phyloP scores from a whole-genome alignment of 1,139 yeast genomes.

The Blastobotrys buckinghamii region DNA sequence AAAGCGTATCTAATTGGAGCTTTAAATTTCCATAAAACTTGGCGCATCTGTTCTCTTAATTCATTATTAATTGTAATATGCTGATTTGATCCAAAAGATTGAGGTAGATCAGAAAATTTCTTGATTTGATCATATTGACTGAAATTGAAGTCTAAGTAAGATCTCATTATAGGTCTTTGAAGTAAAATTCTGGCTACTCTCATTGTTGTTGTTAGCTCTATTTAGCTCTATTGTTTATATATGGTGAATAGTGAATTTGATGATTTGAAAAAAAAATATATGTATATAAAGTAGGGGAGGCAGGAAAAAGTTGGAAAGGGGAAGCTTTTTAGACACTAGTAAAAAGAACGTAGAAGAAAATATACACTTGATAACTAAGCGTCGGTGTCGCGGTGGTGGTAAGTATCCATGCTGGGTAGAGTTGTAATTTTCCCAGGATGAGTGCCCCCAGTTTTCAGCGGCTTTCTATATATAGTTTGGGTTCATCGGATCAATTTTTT shows the following conservation, averaged over 20 bases:
- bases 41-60: constrained; percentile 43
- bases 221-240: not conserved
- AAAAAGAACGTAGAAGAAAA: too few species aligned
- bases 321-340: too few species aligned
- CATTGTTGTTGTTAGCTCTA: not conserved
- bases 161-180: not conserved
- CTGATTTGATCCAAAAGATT: constrained; percentile 55
- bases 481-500: too few species aligned
- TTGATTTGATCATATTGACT: constrained; percentile 26
- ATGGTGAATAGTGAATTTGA: not conserved
- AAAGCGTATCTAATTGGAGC: constrained; percentile 71
- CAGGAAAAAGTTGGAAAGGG: not conserved
- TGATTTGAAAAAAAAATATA: not conserved
- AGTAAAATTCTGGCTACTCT: not conserved
- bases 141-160: constrained; percentile 24
- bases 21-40: constrained; percentile 51
- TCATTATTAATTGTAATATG: constrained; percentile 43
- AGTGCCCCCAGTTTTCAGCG: too few species aligned
- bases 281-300: not conserved
- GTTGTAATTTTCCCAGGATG: too few species aligned
- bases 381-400: too few species aligned
- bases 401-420: too few species aligned
- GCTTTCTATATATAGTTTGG: too few species aligned
- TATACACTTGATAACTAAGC: too few species aligned
- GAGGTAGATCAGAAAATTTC: constrained; percentile 46